Conservation (phyloP, 2,329 filamentous ascomycete genomes). For the Didymella exigua region DNA sequence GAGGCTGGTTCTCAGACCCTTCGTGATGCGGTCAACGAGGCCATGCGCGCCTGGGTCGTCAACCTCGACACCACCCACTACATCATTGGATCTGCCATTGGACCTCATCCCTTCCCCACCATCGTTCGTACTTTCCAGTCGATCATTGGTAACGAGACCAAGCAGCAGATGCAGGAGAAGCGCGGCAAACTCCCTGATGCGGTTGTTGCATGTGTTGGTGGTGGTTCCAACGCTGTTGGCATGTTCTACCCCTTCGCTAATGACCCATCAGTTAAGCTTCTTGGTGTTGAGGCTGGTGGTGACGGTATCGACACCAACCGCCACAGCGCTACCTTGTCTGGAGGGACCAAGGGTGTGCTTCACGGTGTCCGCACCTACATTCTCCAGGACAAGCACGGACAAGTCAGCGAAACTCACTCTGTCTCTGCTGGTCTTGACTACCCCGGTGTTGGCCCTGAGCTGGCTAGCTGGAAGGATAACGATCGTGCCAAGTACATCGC, state of each 20-base stretch:
- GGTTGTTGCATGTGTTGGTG: constrained; percentile 94
- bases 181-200: constrained; percentile 91
- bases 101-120: constrained; percentile 95
- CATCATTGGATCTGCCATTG: constrained; percentile 96
- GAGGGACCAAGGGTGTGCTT: constrained; percentile 87
- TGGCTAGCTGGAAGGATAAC: constrained; percentile 90
- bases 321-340: constrained; percentile 86
- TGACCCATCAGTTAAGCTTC: constrained; percentile 81
- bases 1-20: constrained; percentile 79
- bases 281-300: constrained; percentile 94
- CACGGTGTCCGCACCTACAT: constrained; percentile 97
- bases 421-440: constrained; percentile 97
- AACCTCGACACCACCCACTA: constrained; percentile 95
- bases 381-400: constrained; percentile 88
- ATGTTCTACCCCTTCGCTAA: constrained; percentile 98
- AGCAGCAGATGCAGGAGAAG: constrained; percentile 83
- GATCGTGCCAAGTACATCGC: constrained; percentile 85
- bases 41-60: constrained; percentile 90
- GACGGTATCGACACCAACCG: constrained; percentile 85
- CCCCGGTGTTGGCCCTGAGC: constrained; percentile 92
- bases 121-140: constrained; percentile 98
- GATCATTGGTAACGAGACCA: constrained; percentile 94
- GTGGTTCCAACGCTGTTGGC: constrained; percentile 91
- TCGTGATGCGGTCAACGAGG: constrained; percentile 83
- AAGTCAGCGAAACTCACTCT: constrained; percentile 94